These are phyloP conservation scores for Rhizomucor pusillus DNA, from an alignment of 371 early-diverging fungal genomes.

Conservation along the genomic window DNA sequence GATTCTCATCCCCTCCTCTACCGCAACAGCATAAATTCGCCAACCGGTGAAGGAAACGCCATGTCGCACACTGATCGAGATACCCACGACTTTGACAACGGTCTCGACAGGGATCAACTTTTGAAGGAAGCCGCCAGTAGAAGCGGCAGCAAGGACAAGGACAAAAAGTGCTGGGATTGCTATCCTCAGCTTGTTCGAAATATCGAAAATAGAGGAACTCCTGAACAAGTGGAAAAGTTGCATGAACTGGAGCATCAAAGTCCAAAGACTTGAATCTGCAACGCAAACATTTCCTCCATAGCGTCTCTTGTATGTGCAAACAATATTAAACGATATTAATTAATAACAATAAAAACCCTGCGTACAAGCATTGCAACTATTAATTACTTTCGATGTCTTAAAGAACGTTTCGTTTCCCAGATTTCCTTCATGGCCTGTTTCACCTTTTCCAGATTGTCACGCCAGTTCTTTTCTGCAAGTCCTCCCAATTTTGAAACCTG, in stretches of 20 bases:
- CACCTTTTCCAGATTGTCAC: slow-evolving; percentile 43
- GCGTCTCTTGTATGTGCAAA: too few species aligned
- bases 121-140: background rate
- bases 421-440: slow-evolving; percentile 34
- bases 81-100: background rate
- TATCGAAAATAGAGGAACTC: slow-evolving; percentile 45
- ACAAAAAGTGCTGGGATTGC: slow-evolving; percentile 35
- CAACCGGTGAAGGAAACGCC: background rate
- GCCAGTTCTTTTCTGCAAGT: slow-evolving; percentile 49
- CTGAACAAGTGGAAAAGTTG: slow-evolving; percentile 35
- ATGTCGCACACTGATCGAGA: background rate
- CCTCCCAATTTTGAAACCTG: slow-evolving; percentile 56
- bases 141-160: background rate
- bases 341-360: too few species aligned
- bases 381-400: too few species aligned
- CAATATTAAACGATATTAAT: too few species aligned
- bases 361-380: too few species aligned
- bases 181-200: slow-evolving; percentile 42
- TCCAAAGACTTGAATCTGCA: background rate
- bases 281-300: too few species aligned
- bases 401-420: slow-evolving; percentile 45
- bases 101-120: background rate
- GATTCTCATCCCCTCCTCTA: background rate
- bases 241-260: slow-evolving; percentile 33
- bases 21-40: background rate